Evolutionary conservation across 805 yeast genomes (phyloP), one percentile per base, ranked within the genome.

Genomic region (Suhomyces sp.): DNA sequence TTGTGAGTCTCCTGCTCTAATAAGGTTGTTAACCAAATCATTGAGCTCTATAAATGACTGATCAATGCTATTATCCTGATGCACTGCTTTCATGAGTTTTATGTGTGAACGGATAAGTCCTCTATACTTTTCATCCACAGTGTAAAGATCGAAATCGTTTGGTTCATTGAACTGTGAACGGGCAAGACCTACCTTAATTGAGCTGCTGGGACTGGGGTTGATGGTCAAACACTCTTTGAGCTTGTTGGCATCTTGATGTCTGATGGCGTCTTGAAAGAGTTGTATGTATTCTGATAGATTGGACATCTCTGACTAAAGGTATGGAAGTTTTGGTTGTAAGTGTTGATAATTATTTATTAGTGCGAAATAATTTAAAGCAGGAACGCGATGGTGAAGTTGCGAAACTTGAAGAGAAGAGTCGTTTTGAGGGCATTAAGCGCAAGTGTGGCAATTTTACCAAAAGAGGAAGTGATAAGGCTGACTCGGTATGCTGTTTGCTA

Each of bases 1-100:
- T 47, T 76, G 75, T 6, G 57, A 49, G 34, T 76, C 82, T 2
- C 80, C 78, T 24, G 70, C 73, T 29, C 83, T 53, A 35, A 76
- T 76, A 42, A 79, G 48, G 10, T 64, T 50, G 37, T 61, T 61
- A 38, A 76, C 59, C 52, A 78, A 54, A 11, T 64, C 69, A 34
- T 68, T 62, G 29, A 65, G 61, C 54, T 39, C 56, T 27, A 19
- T 41, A 46, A 58, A 68, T 26, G 70, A 48, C 39, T 41, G 34
- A 19, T 55, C 58, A 16, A 70, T 55, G 33, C 65, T 59, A 35
- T 62, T 65, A 11, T 40, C 43, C 31, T 51, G 41, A 36, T 59
- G 59, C 25, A 57, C 55, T n/a, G 65, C 50, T 19, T 60, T 56
- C 58, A 66, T 58, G 26, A 66, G 44, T 37, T 54, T 48, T 14